phyloP scores from a whole-genome alignment of 2,329 filamentous ascomycete genomes.

The Diaporthe sp. region DNA sequence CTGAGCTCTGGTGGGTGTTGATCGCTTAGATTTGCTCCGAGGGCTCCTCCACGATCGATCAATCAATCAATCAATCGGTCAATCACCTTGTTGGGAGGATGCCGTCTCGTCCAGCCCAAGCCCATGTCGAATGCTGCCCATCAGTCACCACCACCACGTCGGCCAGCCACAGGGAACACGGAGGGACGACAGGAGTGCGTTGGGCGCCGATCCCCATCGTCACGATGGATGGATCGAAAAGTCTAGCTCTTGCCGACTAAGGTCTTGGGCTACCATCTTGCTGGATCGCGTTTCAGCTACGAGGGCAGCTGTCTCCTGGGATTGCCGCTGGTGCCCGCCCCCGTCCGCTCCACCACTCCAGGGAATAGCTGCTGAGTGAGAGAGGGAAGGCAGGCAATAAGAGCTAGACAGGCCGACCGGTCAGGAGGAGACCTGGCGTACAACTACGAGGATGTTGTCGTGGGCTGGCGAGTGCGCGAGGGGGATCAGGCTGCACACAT shows the following conservation, averaged over 20 bases:
- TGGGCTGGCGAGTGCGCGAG: slow-evolving; percentile 10
- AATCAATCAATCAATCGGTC: slow-evolving; percentile 11
- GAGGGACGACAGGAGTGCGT: slow-evolving; percentile 4
- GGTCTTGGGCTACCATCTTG: slow-evolving; percentile 16
- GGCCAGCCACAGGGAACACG: not conserved
- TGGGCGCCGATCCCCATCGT: slow-evolving; percentile 24
- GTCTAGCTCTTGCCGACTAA: slow-evolving; percentile 19
- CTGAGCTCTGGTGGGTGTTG: slow-evolving; percentile 23
- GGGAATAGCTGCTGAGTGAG: not conserved
- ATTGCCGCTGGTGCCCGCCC: slow-evolving; percentile 20
- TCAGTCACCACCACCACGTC: slow-evolving; percentile 12
- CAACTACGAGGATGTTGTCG: slow-evolving; percentile 12
- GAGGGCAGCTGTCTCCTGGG: slow-evolving; percentile 11
- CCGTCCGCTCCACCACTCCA: not conserved
- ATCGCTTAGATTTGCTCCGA: slow-evolving; percentile 23
- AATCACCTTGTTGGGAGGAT: slow-evolving; percentile 11
- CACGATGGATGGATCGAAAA: slow-evolving; percentile 22
- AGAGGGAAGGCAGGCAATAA: not conserved
- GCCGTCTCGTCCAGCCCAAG: not conserved
- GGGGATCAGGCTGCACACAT: slow-evolving; percentile 2
- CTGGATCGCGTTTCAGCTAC: slow-evolving; percentile 21
- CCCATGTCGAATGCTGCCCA: slow-evolving; percentile 7
- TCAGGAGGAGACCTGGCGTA: slow-evolving; percentile 7
- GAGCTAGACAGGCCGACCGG: not conserved
- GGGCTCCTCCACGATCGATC: slow-evolving; percentile 11